A percentile compares a stretch with the other conserved stretches of the same genome.
These are phyloP conservation scores for Cicer judaicum DNA, from an alignment of 306 rosid species.

Conservation along the genomic window DNA sequence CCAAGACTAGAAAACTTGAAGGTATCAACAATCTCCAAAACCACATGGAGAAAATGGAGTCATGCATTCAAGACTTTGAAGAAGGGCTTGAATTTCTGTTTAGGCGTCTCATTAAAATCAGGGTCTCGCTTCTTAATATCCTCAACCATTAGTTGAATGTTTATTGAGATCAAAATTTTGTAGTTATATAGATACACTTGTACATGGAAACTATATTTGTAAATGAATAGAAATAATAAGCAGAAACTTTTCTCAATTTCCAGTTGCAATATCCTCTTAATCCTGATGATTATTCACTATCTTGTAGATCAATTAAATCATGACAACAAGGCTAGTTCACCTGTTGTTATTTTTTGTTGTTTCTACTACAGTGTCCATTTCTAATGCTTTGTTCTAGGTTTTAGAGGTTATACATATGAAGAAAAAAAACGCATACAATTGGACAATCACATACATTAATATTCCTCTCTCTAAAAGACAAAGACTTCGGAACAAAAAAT, in stretches of 20 bases:
- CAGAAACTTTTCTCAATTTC: neutral
- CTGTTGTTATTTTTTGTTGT: too few species aligned
- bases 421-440: too few species aligned
- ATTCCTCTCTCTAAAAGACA: too few species aligned
- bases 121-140: constrained; percentile 47
- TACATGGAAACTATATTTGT: constrained; percentile 38
- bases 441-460: too few species aligned
- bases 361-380: too few species aligned
- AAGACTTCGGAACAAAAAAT: too few species aligned
- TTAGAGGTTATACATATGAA: too few species aligned
- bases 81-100: constrained; percentile 46
- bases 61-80: constrained; percentile 46
- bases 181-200: constrained; percentile 13
- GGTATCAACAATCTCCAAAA: constrained; percentile 22
- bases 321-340: neutral
- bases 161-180: constrained; percentile 30
- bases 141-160: constrained; percentile 38
- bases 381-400: too few species aligned
- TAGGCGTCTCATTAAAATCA: constrained; percentile 46
- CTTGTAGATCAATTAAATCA: neutral
- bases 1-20: constrained; percentile 35
- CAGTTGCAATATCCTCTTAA: neutral
- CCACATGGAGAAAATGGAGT: constrained; percentile 44
- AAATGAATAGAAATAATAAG: constrained; percentile 19
- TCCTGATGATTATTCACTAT: neutral